phyloP scores from a whole-genome alignment of 2,329 filamentous ascomycete species.

The Botrytis cinerea region DNA sequence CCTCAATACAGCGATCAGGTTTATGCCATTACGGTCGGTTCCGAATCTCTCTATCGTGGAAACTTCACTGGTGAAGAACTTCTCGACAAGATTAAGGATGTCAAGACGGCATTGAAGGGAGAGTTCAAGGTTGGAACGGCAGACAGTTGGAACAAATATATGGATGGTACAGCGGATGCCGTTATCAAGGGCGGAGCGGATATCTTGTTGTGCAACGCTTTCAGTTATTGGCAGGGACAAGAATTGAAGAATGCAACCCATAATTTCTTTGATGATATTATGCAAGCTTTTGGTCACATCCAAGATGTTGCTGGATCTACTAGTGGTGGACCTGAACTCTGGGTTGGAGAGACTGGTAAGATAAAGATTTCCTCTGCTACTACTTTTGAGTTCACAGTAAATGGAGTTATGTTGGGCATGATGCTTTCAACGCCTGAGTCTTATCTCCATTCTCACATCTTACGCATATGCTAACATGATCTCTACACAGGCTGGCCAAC shows the following conservation, averaged over 20 bases:
- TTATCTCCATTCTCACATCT: not conserved
- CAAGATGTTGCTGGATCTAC: constrained; percentile 57
- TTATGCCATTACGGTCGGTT: constrained; percentile 70
- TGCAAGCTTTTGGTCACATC: constrained; percentile 63
- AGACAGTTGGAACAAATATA: constrained; percentile 72
- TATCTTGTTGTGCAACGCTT: constrained; percentile 65
- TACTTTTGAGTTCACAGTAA: not conserved
- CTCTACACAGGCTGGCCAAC: constrained; percentile 56
- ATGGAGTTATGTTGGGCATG: no score
- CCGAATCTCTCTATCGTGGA: constrained; percentile 69
- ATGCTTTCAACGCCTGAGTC: not conserved
- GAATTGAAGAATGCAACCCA: constrained; percentile 55
- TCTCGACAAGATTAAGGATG: constrained; percentile 60
- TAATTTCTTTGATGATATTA: constrained; percentile 68
- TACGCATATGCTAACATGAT: not conserved
- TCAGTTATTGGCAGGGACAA: constrained; percentile 72
- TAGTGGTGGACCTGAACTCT: constrained; percentile 59
- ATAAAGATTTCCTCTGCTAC: not conserved
- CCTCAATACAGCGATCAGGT: constrained; percentile 57
- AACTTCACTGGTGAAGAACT: constrained; percentile 64
- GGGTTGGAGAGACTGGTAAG: constrained; percentile 65
- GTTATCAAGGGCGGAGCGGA: constrained; percentile 59
- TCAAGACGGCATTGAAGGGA: constrained; percentile 55
- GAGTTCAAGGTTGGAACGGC: constrained; percentile 64
- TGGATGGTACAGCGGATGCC: constrained; percentile 66